Base-by-base conservation (phyloP, 2,329 filamentous ascomycete species). In the Chaetomiaceae sp. region DNA sequence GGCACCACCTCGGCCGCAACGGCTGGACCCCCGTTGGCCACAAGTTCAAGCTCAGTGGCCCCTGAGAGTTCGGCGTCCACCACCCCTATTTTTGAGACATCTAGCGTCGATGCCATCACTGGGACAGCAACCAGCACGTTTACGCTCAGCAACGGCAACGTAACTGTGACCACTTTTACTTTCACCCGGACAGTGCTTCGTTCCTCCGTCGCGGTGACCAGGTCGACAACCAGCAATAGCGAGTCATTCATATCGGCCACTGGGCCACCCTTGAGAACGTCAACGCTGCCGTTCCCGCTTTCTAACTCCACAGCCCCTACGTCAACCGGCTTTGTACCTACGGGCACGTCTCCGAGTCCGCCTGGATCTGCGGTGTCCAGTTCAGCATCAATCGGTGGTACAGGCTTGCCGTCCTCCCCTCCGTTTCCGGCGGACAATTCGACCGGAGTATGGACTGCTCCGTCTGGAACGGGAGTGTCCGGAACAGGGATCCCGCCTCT, bases 261-360 rank as follows among this genome's bases (percentile, higher is more conserved):
- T 8, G 40, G 32, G 11, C 17, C 15, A 5, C n/a, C 15, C 11
- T 11, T 30, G 7, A 6, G 15, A 4, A 8, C 39, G 10, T 33
- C 41, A 11, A 22, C 47, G 2, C 26, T 36, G n/a, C 47, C 52
- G 10, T 53, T 51, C 40, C 51, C 45, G 11, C 20, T 49, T 2
- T 20, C 41, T 5, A 53, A 53, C 18, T 50, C 45, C 24, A 48
- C 48, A 12, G 12, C 6, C 18, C 7, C 11, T n/a, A 4, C 4
- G 17, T 27, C 36, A 6, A 38, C 36, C 9, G 36, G 36, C 9
- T 18, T 38, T 24, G 22, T 38, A n/a, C 35, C 48, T 14, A 43
- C 42, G 7, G 42, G n/a, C 1, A 20, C 33, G 14, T 38, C 47
- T 30, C 18, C n/a, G 15, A 9, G 4, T 19, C n/a, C n/a, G n/a